phyloP scores from a whole-genome alignment of 371 early-diverging fungal species.

The Zychaea mexicana region DNA sequence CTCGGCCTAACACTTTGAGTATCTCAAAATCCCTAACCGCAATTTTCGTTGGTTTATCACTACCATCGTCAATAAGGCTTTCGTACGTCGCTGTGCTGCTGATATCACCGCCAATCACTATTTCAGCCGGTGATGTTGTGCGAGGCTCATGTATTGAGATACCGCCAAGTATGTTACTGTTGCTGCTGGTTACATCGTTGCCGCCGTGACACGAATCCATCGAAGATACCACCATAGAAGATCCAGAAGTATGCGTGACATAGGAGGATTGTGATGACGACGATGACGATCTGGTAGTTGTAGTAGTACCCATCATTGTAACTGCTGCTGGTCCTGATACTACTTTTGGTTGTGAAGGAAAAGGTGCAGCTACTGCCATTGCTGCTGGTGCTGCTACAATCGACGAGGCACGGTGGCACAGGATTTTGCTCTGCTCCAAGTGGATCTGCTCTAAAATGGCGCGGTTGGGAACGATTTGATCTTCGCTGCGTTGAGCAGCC shows the following conservation, averaged over 20 bases:
- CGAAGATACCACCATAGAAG: background rate
- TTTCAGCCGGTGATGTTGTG: background rate
- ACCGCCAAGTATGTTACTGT: background rate
- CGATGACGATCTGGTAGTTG: background rate
- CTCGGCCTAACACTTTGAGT: conserved; percentile 53
- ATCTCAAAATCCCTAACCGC: conserved; percentile 45
- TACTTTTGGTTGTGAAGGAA: background rate
- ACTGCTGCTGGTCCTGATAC: background rate
- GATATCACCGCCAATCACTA: background rate
- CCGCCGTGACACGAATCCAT: background rate
- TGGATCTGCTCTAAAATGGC: conserved; percentile 6
- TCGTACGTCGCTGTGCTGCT: background rate
- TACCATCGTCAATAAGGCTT: background rate
- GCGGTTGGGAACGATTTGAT: conserved; percentile 3
- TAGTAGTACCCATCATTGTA: background rate
- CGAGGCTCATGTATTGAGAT: background rate
- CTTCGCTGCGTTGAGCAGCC: conserved; percentile 25
- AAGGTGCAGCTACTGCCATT: too few species aligned
- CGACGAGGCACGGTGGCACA: background rate
- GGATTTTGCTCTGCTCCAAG: conserved; percentile 4
- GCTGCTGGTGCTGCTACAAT: background rate
- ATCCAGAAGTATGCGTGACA: background rate
- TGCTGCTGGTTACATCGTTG: background rate
- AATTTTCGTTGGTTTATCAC: conserved; percentile 11
- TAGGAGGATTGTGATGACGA: background rate